These are phyloP conservation scores for Cicer bijugum DNA, from an alignment of 306 rosid species.

Conservation along the genomic window DNA sequence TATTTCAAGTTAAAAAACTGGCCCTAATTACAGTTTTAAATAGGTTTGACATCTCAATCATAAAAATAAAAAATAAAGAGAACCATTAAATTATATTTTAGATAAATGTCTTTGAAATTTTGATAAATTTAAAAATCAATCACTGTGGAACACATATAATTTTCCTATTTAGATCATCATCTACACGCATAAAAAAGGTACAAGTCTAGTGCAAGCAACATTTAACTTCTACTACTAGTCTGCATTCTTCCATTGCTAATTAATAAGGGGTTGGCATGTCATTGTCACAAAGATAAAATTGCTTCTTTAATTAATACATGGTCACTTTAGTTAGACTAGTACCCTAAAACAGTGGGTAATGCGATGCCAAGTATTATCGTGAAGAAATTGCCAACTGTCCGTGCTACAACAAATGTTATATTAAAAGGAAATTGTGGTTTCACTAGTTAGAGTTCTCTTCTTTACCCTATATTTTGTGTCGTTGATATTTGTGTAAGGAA, in stretches of 20 bases:
- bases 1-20: neutral
- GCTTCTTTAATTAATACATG: conserved; percentile 25
- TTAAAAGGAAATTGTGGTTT: neutral
- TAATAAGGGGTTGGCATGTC: conserved; percentile 43
- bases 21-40: neutral
- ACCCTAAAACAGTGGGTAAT: neutral
- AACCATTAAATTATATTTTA: too few relatives aligned
- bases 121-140: too few relatives aligned
- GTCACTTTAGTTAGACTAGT: neutral
- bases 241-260: neutral
- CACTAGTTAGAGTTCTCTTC: neutral
- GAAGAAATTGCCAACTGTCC: conserved; percentile 15
- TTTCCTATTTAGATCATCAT: neutral
- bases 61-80: too few relatives aligned
- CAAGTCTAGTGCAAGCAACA: conserved; percentile 36
- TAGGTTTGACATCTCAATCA: too few relatives aligned
- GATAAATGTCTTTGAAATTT: too few relatives aligned
- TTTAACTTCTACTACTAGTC: conserved; percentile 1
- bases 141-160: too few relatives aligned
- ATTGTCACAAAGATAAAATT: conserved; percentile 8
- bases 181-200: neutral
- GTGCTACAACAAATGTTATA: neutral
- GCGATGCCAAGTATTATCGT: conserved; percentile 31
- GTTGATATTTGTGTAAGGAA: neutral
- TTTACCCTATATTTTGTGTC: neutral